phyloP scores from a whole-genome alignment of 148 eudicot species.

The Mesembryanthemum crystallinum region DNA sequence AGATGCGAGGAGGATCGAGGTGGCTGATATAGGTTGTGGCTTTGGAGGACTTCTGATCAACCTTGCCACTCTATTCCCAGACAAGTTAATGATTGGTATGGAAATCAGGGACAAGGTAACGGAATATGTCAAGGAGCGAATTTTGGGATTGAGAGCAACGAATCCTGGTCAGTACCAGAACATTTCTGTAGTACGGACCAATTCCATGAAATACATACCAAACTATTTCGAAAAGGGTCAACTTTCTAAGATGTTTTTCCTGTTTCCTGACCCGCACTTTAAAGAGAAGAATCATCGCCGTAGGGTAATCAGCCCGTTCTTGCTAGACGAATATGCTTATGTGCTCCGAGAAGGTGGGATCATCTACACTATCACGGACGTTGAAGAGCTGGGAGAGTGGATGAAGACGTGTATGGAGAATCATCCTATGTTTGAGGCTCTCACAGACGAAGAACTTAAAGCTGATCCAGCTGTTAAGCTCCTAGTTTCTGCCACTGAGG shows the following conservation, averaged over 20 bases:
- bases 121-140: slow-evolving; percentile 87
- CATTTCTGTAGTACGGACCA: slow-evolving; percentile 80
- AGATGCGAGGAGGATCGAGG: slow-evolving; percentile 52
- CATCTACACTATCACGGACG: slow-evolving; percentile 85
- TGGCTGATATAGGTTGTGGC: slow-evolving; percentile 96
- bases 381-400: slow-evolving; percentile 94
- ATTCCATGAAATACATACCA: slow-evolving; percentile 95
- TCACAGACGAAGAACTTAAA: slow-evolving; percentile 54
- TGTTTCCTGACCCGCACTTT: slow-evolving; percentile 94
- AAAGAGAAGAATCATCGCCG: slow-evolving; percentile 95
- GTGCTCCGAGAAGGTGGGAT: slow-evolving; percentile 79
- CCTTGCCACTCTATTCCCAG: slow-evolving; percentile 73
- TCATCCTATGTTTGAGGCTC: slow-evolving; percentile 79
- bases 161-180: slow-evolving; percentile 79
- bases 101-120: slow-evolving; percentile 91
- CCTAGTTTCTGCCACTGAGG: slow-evolving; percentile 69
- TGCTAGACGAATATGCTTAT: slow-evolving; percentile 88
- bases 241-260: slow-evolving; percentile 84
- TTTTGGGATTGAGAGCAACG: slow-evolving; percentile 56
- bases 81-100: slow-evolving; percentile 92
- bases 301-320: slow-evolving; percentile 72
- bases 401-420: slow-evolving; percentile 76
- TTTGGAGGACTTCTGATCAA: slow-evolving; percentile 89
- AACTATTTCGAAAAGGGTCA: slow-evolving; percentile 85
- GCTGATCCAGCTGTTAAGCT: slow-evolving; percentile 81